Evolutionary conservation across 129 eudicot genomes (phyloP).

Genomic region (Tagetes patula): DNA sequence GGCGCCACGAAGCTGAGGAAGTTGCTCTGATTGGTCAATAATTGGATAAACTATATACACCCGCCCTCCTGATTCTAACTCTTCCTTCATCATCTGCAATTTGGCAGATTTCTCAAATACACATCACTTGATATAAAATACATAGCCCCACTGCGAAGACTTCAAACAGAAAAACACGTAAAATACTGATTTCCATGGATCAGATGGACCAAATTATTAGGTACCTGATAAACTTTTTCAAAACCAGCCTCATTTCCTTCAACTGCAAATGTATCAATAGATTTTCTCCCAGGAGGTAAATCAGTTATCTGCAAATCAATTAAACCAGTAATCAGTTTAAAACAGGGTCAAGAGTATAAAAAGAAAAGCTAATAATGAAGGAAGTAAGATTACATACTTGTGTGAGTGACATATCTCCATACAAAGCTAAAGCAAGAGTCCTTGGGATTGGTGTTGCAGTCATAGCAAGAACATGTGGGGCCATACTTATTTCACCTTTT

Average conservation of each 20-base stretch:
- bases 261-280: conserved; percentile 59
- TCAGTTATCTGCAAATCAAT: conserved; percentile 70
- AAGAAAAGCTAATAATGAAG: neutral
- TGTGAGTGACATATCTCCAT: conserved; percentile 95
- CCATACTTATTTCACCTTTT: conserved; percentile 59
- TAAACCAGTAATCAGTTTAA: conserved; percentile 19
- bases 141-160: too few relatives aligned
- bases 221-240: conserved; percentile 81
- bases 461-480: conserved; percentile 97
- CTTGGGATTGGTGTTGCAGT: conserved; percentile 99
- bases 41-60: conserved; percentile 84
- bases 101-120: neutral
- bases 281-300: conserved; percentile 92
- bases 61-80: conserved; percentile 78
- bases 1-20: conserved; percentile 94
- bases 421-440: conserved; percentile 91
- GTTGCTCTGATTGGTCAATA: conserved; percentile 78
- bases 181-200: conserved; percentile 8
- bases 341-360: neutral
- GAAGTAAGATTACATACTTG: conserved; percentile 54
- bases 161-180: neutral
- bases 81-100: conserved; percentile 79
- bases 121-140: too few relatives aligned
- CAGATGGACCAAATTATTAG: conserved; percentile 2
- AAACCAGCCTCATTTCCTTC: conserved; percentile 83